A percentile compares a stretch with the other conserved stretches of the same genome.
phyloP scores from a whole-genome alignment of 371 early-diverging fungal species.

The Mycotypha africana region DNA sequence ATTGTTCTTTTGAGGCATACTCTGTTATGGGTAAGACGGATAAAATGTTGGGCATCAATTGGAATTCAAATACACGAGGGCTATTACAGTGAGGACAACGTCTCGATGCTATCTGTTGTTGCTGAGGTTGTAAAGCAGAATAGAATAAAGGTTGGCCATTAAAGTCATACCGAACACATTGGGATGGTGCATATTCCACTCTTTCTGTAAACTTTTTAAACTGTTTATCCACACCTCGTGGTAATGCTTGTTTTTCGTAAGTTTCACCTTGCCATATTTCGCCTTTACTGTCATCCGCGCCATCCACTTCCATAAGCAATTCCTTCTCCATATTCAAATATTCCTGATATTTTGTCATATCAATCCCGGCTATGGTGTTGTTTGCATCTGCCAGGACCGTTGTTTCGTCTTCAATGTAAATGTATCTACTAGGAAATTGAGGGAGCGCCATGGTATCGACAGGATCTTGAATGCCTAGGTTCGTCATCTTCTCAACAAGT shows the following conservation, averaged over 20 bases:
- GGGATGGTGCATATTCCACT: constrained; percentile 72
- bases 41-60: constrained; percentile 87
- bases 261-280: constrained; percentile 71
- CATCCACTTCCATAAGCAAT: constrained; percentile 25
- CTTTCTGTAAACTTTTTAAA: constrained; percentile 75
- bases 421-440: constrained; percentile 56
- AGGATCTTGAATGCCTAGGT: constrained; percentile 8
- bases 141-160: constrained; percentile 69
- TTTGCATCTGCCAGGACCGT: constrained; percentile 16
- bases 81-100: constrained; percentile 66
- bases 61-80: constrained; percentile 84
- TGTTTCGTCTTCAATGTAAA: constrained; percentile 60
- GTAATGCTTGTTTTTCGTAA: constrained; percentile 73
- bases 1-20: constrained; percentile 24
- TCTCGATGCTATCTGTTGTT: constrained; percentile 34
- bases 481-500: constrained; percentile 5
- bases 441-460: constrained; percentile 14
- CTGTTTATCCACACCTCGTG: constrained; percentile 71
- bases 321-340: constrained; percentile 43
- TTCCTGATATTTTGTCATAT: constrained; percentile 45
- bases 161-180: constrained; percentile 80
- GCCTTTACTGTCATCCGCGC: no score
- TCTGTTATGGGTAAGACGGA: constrained; percentile 55
- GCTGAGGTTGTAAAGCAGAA: constrained; percentile 19
- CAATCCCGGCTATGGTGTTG: constrained; percentile 13